Evolutionary conservation across 176 grass and related monocot species (phyloP), one percentile per base, ranked within the genome.

Genomic region (Olyra latifolia): DNA sequence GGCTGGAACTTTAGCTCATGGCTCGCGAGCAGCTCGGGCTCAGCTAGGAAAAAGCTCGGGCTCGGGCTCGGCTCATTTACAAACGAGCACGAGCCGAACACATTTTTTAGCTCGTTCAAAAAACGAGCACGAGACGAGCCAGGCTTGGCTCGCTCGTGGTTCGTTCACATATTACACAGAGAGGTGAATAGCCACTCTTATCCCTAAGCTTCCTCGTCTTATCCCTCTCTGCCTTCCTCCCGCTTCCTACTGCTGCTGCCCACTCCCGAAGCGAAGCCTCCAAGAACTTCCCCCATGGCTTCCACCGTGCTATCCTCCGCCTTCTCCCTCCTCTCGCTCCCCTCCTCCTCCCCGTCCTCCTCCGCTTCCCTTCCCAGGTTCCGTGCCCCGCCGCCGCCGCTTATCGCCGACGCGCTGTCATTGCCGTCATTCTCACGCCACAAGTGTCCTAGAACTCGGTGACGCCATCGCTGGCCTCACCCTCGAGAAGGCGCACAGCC

Each of bases 401-500:
- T n/a, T n/a, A n/a, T n/a, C 46, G 17, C 20, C 72, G 84, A 23
- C 82, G 77, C 62, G 28, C 69, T 44, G 79, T 82, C 66, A 69
- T 60, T 23, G 23, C 81, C 61, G 72, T n/a, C 79, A 23, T 63
- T 27, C 82, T 62, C 90, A n/a, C 27, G 82, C 79, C 45, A 83
- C 90, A 20, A 93, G 93, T 81, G 79, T 97, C 11, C 53, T 93
- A n/a, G 88, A 97, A 42, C 88, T 95, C 1, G 89, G 93, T n/a
- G 88, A 86, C 20, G 82, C 89, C 73, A 95, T 95, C 49, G 85
- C 93, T 0, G 80, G 79, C 48, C 89, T 97, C 65, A 97, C 93
- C 20, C 87, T 97, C 41, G 90, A 93, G 79, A 90, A 97, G 82
- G 93, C 93, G 2, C 90, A 88, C 3, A 20, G 32, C 53, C 90